Conservation (phyloP, 2,329 filamentous ascomycete genomes). For the Phyllosticta capitalensis region DNA sequence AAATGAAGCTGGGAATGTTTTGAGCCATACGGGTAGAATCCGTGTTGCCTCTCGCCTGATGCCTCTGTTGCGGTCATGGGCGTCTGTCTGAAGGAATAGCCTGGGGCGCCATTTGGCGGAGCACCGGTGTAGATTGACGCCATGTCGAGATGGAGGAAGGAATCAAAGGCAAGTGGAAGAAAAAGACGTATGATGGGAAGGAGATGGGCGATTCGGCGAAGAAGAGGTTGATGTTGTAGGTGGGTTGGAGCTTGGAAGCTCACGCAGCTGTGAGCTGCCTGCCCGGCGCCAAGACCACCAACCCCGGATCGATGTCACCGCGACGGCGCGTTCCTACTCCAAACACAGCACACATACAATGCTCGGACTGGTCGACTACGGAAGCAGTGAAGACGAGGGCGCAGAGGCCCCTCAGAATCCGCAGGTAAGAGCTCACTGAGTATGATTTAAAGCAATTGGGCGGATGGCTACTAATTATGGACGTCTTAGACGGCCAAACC, state of each 20-base stretch:
- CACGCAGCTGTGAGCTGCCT: slow-evolving; percentile 12
- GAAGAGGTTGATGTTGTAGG: background rate
- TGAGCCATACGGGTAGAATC: slow-evolving; percentile 76
- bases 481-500: slow-evolving; percentile 13
- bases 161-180: background rate
- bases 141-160: slow-evolving; percentile 31
- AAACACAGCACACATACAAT: slow-evolving; percentile 14
- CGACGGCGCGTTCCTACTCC: background rate
- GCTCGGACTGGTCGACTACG: slow-evolving; percentile 36
- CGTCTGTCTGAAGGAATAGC: slow-evolving; percentile 52
- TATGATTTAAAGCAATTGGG: slow-evolving; percentile 16
- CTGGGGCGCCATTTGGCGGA: slow-evolving; percentile 43
- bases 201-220: background rate
- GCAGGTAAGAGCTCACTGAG: slow-evolving; percentile 29
- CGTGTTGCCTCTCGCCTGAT: slow-evolving; percentile 55
- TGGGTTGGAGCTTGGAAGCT: slow-evolving; percentile 10
- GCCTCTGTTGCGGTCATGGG: slow-evolving; percentile 29
- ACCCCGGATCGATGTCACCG: slow-evolving; percentile 7
- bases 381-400: slow-evolving; percentile 38
- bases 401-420: slow-evolving; percentile 19
- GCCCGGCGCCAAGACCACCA: slow-evolving; percentile 8
- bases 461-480: slow-evolving; percentile 39
- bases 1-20: background rate
- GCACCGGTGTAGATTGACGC: slow-evolving; percentile 44
- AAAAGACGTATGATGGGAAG: background rate